Evolutionary conservation across 2,329 filamentous ascomycete genomes (phyloP), one percentile per base, ranked within the genome.

Genomic region (Fusarium incarnatum): DNA sequence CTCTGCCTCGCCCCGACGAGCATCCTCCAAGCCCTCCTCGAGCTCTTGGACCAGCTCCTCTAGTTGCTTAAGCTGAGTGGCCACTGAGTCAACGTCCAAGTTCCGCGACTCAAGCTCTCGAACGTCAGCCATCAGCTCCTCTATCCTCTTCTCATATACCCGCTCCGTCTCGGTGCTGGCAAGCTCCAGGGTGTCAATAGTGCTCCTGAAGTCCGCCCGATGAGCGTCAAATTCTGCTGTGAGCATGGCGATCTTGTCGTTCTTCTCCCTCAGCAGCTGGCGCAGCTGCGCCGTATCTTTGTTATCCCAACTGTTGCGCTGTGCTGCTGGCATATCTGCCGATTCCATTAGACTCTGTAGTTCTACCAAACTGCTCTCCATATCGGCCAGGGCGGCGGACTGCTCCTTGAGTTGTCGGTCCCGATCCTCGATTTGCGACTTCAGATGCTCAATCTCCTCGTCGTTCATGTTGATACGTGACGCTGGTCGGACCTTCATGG

Each of bases 11-110:
- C 96, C 96, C 59, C 96, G 88, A 57, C 96, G 87, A 49, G 96
- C 94, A 81, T 99, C 96, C 81, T 99, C 96, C 2, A 99, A 85
- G 1, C 96, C 96, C 80, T 99, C 96, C 79, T 99, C 96, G 1
- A 99, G 88, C 79, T 99, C 96, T 74, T 97, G 95, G 4, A 99
- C 96, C 34, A 98, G 87, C 78, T 98, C 95, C 79, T 98, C 96
- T 3, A 99, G 85, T 80, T 97, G 94, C 82, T 97, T 98, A 57
- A 99, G 86, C 80, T 99, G 96, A 68, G 87, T 87, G 9, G 96
- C 94, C 22, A 99, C 94, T 27, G 90, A 92, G 74, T 98, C 94
- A 10, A 99, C 94, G 77, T 99, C 96, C 63, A 97, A 90, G 42
- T 91, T 92, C 46, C 92, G 88, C 45, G 94, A 92, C 71, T 95